Percentiles rank a stretch among this genome's conserved stretches.
Conservation (phyloP, 805 yeast species). For the Candida nonsorbophila region DNA sequence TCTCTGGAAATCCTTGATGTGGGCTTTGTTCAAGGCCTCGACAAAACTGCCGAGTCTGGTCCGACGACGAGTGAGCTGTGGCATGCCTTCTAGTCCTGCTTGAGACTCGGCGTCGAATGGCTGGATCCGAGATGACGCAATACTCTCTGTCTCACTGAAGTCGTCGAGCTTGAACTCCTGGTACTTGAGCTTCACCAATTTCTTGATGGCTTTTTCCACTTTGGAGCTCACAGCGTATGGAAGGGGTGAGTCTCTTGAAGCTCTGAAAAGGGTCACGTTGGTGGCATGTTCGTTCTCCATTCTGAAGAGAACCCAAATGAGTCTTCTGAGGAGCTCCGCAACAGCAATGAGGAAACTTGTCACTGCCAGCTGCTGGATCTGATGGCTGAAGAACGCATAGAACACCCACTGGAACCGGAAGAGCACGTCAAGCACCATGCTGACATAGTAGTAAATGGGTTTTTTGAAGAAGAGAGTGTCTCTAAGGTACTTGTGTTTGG, state of each 20-base stretch:
- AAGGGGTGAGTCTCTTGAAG: constrained; percentile 79
- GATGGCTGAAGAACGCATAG: constrained; percentile 70
- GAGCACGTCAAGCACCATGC: constrained; percentile 67
- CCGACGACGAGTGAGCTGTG: background rate
- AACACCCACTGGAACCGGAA: constrained; percentile 90
- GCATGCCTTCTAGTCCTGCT: background rate
- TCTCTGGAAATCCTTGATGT: constrained; percentile 80
- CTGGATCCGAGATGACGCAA: background rate
- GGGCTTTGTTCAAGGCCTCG: constrained; percentile 65
- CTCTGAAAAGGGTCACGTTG: constrained; percentile 78
- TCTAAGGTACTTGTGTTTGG: constrained; percentile 56
- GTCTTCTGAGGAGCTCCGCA: constrained; percentile 78
- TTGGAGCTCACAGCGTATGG: constrained; percentile 56
- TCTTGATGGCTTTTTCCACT: constrained; percentile 33
- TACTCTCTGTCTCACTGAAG: background rate
- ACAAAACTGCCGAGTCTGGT: constrained; percentile 39
- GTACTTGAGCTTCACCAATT: constrained; percentile 30
- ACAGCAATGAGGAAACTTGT: constrained; percentile 80
- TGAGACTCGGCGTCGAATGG: background rate
- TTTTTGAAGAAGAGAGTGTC: constrained; percentile 62
- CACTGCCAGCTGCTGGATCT: constrained; percentile 82
- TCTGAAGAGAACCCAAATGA: constrained; percentile 86
- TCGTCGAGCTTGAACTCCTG: constrained; percentile 1
- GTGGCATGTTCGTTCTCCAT: constrained; percentile 96
- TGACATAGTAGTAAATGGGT: constrained; percentile 54